Base-by-base conservation (phyloP, 805 yeast species). In the Nakazawaea siamensis region DNA sequence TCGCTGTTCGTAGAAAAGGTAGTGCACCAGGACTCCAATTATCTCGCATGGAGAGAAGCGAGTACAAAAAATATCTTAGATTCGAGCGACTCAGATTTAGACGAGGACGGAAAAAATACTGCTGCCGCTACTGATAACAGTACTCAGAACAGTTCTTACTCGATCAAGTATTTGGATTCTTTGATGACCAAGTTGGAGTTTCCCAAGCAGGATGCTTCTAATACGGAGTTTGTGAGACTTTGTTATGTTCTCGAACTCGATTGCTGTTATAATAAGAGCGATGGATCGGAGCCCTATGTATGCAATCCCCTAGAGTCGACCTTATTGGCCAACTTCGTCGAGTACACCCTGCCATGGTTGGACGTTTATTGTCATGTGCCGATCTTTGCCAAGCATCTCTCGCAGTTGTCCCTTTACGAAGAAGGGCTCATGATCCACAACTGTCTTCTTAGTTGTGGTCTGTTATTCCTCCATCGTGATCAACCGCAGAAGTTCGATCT, bases 401-500 rank as follows among this genome's bases (percentile, higher is more conserved):
- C 39, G 10, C 36, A 37, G 15, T 12, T 36, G 8, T 20, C 45
- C n/a, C 24, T 39, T 10, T 24, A 30, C 10, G 43, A 42, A 17
- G 40, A 36, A 1, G 23, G 36, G 19, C 31, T 35, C 18, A 30
- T 42, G 26, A 34, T 42, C 27, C 30, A 18, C 9, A 39, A 34
- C 30, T 36, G 38, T 27, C 29, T 42, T 5, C 39, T 36, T 29
- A 38, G 43, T 27, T 39, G 39, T 19, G 35, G 40, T n/a, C 43
- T 42, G n/a, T 38, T 42, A 23, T 39, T 24, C 17, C 24, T 42
- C 18, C 45, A 39, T 24, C 23, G 41, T 4, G 35, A 31, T 10
- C 14, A 34, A 14, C 43, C 45, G n/a, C 27, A 33, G 8, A 30
- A 19, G 4, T 42, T 33, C 27, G 41, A 33, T 23, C 31, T 27